Percentiles rank a stretch among this genome's conserved stretches.
Evolutionary conservation across 306 rosid genomes (phyloP).

Genomic region (Trifolium repens): DNA sequence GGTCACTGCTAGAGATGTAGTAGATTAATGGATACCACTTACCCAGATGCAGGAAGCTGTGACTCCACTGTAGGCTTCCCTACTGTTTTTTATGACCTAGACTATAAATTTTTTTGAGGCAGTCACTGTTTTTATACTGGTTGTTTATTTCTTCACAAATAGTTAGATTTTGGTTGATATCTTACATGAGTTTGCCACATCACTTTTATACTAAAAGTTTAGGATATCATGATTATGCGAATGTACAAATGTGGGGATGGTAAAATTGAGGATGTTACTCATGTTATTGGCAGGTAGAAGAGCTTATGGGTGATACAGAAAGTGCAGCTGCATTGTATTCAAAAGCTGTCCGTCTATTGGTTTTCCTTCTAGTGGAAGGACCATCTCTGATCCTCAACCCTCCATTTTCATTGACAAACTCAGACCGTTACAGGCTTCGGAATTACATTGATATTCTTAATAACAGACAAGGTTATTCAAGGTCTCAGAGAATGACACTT

Average conservation of each 20-base stretch:
- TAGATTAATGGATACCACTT: neutral
- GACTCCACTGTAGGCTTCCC: neutral
- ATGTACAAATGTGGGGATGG: conserved; percentile 26
- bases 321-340: conserved; percentile 75
- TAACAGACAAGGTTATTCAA: conserved; percentile 78
- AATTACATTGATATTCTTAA: conserved; percentile 75
- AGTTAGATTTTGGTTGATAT: conserved; percentile 14
- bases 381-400: conserved; percentile 93
- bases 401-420: conserved; percentile 82
- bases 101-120: neutral
- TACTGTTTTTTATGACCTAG: neutral
- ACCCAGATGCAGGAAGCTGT: neutral
- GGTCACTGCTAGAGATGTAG: neutral
- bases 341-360: conserved; percentile 71
- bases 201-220: conserved; percentile 15
- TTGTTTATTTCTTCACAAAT: neutral
- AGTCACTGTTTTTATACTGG: too few species aligned
- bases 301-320: conserved; percentile 86
- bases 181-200: conserved; percentile 8
- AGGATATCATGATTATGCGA: conserved; percentile 7
- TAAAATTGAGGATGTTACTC: conserved; percentile 32
- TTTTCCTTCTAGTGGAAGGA: conserved; percentile 89
- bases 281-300: conserved; percentile 77
- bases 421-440: conserved; percentile 87
- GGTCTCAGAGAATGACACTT: conserved; percentile 76